A percentile compares a stretch with the other conserved stretches of the same genome.
Conservation (phyloP, 73 alveolate species). For the Symbiodinium natans region DNA sequence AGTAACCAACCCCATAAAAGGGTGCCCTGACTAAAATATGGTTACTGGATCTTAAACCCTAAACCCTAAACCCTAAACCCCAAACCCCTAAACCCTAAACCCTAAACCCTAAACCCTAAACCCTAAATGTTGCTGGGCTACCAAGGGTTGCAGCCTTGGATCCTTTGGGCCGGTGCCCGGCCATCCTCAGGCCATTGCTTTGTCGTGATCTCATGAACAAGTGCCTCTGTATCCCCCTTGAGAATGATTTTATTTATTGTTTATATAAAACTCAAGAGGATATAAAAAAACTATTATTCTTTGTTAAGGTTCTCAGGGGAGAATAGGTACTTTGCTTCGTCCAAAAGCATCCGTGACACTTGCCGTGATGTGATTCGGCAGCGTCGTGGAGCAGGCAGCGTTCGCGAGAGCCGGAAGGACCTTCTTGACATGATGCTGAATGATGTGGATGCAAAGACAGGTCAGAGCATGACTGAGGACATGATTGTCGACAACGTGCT, state of each 20-base stretch:
- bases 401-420: neutral
- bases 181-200: slow-evolving; percentile 37
- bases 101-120: neutral
- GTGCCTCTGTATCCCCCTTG: too few species aligned
- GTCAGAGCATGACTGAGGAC: slow-evolving; percentile 43
- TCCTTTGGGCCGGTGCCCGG: slow-evolving; percentile 51
- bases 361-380: neutral
- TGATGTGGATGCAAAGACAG: slow-evolving; percentile 73
- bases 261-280: too few species aligned
- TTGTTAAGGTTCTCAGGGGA: too few species aligned
- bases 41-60: neutral
- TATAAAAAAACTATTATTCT: too few species aligned
- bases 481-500: slow-evolving; percentile 56
- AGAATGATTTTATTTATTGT: too few species aligned
- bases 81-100: neutral
- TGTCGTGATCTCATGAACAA: slow-evolving; percentile 10
- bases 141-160: too few species aligned
- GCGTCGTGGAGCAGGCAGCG: neutral
- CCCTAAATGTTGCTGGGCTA: too few species aligned
- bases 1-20: too few species aligned
- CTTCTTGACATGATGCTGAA: slow-evolving; percentile 55
- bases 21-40: too few species aligned
- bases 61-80: neutral
- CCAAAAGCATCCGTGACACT: neutral
- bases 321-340: too few species aligned